Evolutionary conservation across 805 yeast genomes (phyloP).

Genomic region (Barnettozyma salicaria): DNA sequence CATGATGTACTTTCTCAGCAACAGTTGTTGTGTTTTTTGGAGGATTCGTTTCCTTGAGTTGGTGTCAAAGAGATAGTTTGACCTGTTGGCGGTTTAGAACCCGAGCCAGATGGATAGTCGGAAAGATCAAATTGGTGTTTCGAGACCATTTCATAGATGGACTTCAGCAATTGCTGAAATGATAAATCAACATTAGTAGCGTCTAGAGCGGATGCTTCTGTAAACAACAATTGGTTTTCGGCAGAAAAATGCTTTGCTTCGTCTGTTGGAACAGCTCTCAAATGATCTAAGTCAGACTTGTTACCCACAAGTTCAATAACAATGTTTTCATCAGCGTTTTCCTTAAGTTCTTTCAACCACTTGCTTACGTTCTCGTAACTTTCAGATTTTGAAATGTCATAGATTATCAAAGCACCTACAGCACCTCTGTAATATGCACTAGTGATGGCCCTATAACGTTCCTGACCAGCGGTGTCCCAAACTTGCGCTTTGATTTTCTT

Average conservation of each 20-base stretch:
- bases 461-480: slow-evolving; percentile 99
- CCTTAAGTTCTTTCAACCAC: slow-evolving; percentile 87
- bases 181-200: slow-evolving; percentile 93
- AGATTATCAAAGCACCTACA: slow-evolving; percentile 92
- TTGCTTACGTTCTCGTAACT: slow-evolving; percentile 79
- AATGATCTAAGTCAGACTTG: slow-evolving; percentile 83
- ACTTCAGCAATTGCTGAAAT: slow-evolving; percentile 86
- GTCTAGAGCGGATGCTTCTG: slow-evolving; percentile 92
- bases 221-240: slow-evolving; percentile 85
- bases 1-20: slow-evolving; percentile 43
- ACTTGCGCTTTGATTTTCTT: slow-evolving; percentile 83
- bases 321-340: slow-evolving; percentile 90
- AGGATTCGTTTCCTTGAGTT: slow-evolving; percentile 78
- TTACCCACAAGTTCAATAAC: slow-evolving; percentile 93
- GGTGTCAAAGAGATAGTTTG: slow-evolving; percentile 92
- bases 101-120: slow-evolving; percentile 50
- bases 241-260: slow-evolving; percentile 93
- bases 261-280: slow-evolving; percentile 95
- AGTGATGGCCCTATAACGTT: slow-evolving; percentile 95
- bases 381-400: slow-evolving; percentile 88
- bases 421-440: slow-evolving; percentile 98
- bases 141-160: slow-evolving; percentile 90
- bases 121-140: slow-evolving; percentile 88
- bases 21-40: slow-evolving; percentile 46
- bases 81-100: slow-evolving; percentile 68